phyloP scores from a whole-genome alignment of 805 yeast species.

The Kazachstania taianensis region DNA sequence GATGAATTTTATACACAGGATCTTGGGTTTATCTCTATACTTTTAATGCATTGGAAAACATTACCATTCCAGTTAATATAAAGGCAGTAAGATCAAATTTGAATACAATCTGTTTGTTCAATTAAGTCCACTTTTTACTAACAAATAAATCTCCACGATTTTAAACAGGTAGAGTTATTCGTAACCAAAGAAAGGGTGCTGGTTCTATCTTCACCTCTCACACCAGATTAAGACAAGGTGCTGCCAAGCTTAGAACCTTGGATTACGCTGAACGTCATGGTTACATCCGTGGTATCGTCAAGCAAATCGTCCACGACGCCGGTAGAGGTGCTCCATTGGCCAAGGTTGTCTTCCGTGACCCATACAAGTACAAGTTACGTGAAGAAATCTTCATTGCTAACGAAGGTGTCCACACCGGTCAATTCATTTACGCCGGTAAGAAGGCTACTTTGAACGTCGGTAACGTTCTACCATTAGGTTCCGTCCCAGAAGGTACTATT shows the following conservation, averaged over 20 bases:
- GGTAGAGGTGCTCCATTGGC: constrained; percentile 99
- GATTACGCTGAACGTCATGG: constrained; percentile 99
- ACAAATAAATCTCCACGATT: too few species aligned
- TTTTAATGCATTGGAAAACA: too few species aligned
- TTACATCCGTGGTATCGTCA: constrained; percentile 98
- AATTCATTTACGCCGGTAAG: constrained; percentile 97
- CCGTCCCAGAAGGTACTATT: constrained; percentile 99
- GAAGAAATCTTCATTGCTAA: constrained; percentile 98
- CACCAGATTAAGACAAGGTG: constrained; percentile 99
- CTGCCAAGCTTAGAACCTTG: constrained; percentile 98
- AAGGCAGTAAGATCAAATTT: too few species aligned
- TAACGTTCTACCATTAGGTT: constrained; percentile 91
- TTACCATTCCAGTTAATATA: too few species aligned
- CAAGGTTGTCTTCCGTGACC: constrained; percentile 97
- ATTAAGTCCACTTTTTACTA: too few species aligned
- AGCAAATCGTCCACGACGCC: constrained; percentile 97
- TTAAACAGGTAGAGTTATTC: constrained; percentile 89
- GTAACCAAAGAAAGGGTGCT: constrained; percentile 99
- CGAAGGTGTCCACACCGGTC: constrained; percentile 99
- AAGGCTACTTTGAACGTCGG: constrained; percentile 95
- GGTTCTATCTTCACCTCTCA: constrained; percentile 99
- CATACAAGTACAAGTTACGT: constrained; percentile 95
- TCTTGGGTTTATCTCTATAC: too few species aligned
- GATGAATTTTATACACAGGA: too few species aligned
- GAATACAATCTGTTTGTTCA: too few species aligned